phyloP scores from a whole-genome alignment of 805 yeast species.

The Blastobotrys americana region DNA sequence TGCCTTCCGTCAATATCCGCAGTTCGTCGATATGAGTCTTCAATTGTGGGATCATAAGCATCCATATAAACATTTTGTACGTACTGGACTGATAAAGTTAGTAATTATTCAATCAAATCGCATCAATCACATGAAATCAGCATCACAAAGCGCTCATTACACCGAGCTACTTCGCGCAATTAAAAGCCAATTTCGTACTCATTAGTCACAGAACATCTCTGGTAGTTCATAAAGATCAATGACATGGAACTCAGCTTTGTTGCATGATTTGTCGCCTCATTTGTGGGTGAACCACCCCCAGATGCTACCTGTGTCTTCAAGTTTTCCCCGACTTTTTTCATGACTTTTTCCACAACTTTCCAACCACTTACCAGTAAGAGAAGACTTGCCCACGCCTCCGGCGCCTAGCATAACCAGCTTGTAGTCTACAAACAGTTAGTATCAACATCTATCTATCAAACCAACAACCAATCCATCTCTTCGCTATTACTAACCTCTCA shows the following conservation, averaged over 20 bases:
- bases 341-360: background rate
- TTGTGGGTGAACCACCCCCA: too few species aligned
- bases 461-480: background rate
- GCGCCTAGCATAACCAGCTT: constrained; percentile 90
- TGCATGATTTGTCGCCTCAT: too few species aligned
- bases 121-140: too few species aligned
- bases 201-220: too few species aligned
- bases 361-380: constrained; percentile 45
- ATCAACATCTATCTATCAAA: background rate
- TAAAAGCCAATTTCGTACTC: too few species aligned
- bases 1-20: constrained; percentile 82
- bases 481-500: background rate
- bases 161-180: too few species aligned
- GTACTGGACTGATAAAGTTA: constrained; percentile 61
- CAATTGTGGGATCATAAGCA: constrained; percentile 94
- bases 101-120: too few species aligned
- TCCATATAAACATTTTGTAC: constrained; percentile 87
- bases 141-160: too few species aligned
- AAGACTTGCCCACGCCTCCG: constrained; percentile 96
- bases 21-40: constrained; percentile 87
- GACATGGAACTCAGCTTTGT: too few species aligned
- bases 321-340: too few species aligned
- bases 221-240: too few species aligned
- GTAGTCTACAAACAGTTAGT: constrained; percentile 46
- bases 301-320: too few species aligned